Conservation (phyloP, 805 yeast species). For the Metschnikowia bowlesiae region DNA sequence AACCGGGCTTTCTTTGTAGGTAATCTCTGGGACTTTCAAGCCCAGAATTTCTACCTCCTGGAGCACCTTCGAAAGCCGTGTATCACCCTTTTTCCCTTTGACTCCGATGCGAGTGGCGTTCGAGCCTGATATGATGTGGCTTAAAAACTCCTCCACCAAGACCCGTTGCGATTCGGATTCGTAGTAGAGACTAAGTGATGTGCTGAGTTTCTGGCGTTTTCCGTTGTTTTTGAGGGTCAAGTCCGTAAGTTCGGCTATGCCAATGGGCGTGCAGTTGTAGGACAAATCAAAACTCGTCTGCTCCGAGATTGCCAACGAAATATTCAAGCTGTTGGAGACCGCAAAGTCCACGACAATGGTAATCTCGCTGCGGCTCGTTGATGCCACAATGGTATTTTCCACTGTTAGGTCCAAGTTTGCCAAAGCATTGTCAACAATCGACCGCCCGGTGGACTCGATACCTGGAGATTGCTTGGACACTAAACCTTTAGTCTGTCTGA, state of each 20-base stretch:
- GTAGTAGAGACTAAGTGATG: conserved; percentile 15
- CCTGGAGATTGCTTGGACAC: background rate
- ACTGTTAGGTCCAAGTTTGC: background rate
- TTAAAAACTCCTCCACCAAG: conserved; percentile 17
- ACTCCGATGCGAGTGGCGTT: conserved; percentile 6
- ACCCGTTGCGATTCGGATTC: conserved; percentile 5
- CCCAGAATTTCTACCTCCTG: conserved; percentile 17
- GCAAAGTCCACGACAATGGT: conserved; percentile 27
- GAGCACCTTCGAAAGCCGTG: conserved; percentile 2
- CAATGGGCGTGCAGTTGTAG: conserved; percentile 33
- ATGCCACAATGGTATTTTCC: conserved; percentile 21
- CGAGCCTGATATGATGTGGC: conserved; percentile 19
- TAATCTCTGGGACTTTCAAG: conserved; percentile 19
- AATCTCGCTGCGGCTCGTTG: conserved; percentile 21
- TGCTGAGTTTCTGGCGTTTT: conserved; percentile 17
- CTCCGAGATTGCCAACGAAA: conserved; percentile 22
- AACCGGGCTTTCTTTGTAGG: background rate
- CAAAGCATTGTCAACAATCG: background rate
- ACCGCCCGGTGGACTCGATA: background rate
- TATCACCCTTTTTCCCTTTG: background rate
- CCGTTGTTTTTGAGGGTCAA: conserved; percentile 17
- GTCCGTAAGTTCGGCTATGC: conserved; percentile 21
- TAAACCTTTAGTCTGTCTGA: too few species aligned
- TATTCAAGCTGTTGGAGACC: conserved; percentile 30
- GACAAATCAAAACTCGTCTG: conserved; percentile 23